These are phyloP conservation scores for Coemansia sp. DNA, from an alignment of 192 early-diverging fungal genomes.

Conservation along the genomic window DNA sequence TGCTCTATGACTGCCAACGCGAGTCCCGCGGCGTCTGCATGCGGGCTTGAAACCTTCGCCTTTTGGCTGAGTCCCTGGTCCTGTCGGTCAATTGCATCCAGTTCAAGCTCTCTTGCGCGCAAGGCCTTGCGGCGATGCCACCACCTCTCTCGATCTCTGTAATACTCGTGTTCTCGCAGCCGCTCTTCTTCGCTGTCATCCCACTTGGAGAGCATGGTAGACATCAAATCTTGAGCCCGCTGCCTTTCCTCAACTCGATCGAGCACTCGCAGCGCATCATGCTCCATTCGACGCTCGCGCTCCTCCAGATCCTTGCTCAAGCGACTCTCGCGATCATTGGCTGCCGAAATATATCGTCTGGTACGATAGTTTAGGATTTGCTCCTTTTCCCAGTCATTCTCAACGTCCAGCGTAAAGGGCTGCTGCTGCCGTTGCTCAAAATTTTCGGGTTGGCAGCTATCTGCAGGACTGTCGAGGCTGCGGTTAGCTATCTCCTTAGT, in stretches of 20 bases:
- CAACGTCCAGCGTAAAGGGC: slow-evolving; percentile 26
- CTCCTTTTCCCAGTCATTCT: slow-evolving; percentile 39
- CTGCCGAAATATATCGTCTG: slow-evolving; percentile 25
- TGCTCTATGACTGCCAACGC: slow-evolving; percentile 7
- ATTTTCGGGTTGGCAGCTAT: background rate
- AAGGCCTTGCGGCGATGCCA: slow-evolving; percentile 64
- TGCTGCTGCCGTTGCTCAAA: background rate
- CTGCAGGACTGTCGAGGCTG: background rate
- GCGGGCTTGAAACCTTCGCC: background rate
- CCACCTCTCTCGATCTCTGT: slow-evolving; percentile 76
- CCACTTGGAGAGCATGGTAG: slow-evolving; percentile 34
- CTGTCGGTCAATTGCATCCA: slow-evolving; percentile 68
- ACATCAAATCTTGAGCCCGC: slow-evolving; percentile 16
- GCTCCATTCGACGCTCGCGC: slow-evolving; percentile 28
- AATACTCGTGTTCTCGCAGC: slow-evolving; percentile 66
- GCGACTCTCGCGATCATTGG: slow-evolving; percentile 29
- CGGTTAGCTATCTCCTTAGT: background rate
- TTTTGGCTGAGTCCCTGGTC: slow-evolving; percentile 52
- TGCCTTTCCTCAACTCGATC: slow-evolving; percentile 40
- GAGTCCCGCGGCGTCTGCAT: slow-evolving; percentile 20
- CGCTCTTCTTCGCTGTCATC: slow-evolving; percentile 38
- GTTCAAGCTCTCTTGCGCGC: slow-evolving; percentile 67
- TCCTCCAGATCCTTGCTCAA: slow-evolving; percentile 22
- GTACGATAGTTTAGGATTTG: slow-evolving; percentile 12
- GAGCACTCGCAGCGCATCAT: slow-evolving; percentile 38